These are phyloP conservation scores for Alternaria viburni DNA, from an alignment of 2,329 filamentous ascomycete species.

Conservation along the genomic window DNA sequence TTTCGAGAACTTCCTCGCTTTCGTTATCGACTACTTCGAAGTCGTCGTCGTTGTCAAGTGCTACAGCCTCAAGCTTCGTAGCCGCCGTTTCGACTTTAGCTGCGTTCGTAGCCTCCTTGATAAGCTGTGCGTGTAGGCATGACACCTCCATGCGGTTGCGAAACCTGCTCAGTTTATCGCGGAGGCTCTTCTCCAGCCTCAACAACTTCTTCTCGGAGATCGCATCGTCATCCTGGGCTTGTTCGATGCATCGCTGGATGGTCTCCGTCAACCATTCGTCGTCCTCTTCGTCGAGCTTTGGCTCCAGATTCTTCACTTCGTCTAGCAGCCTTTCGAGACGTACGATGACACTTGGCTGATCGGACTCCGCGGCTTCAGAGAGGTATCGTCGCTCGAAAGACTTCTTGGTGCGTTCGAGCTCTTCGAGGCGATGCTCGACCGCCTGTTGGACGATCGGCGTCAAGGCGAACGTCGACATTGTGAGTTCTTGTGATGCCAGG, in stretches of 20 bases:
- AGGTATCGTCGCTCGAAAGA: constrained; percentile 58
- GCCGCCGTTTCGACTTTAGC: constrained; percentile 17
- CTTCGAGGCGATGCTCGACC: constrained; percentile 57
- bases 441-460: neutral
- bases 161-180: constrained; percentile 56
- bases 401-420: constrained; percentile 60
- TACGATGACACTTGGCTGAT: neutral
- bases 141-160: constrained; percentile 64
- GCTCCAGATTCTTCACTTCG: constrained; percentile 44
- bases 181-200: constrained; percentile 57
- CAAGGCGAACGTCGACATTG: neutral
- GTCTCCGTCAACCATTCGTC: constrained; percentile 45
- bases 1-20: constrained; percentile 60
- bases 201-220: constrained; percentile 56
- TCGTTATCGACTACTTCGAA: constrained; percentile 61
- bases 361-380: constrained; percentile 28
- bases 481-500: neutral
- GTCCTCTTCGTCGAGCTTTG: constrained; percentile 36
- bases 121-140: constrained; percentile 61
- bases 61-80: constrained; percentile 25
- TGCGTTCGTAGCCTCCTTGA: constrained; percentile 47
- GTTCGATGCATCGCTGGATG: constrained; percentile 60
- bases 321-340: constrained; percentile 37
- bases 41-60: constrained; percentile 33
- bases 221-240: constrained; percentile 61